Evolutionary conservation across 345 rosid genomes (phyloP), one percentile per base, ranked within the genome.

Genomic region (Reutealis trisperma): DNA sequence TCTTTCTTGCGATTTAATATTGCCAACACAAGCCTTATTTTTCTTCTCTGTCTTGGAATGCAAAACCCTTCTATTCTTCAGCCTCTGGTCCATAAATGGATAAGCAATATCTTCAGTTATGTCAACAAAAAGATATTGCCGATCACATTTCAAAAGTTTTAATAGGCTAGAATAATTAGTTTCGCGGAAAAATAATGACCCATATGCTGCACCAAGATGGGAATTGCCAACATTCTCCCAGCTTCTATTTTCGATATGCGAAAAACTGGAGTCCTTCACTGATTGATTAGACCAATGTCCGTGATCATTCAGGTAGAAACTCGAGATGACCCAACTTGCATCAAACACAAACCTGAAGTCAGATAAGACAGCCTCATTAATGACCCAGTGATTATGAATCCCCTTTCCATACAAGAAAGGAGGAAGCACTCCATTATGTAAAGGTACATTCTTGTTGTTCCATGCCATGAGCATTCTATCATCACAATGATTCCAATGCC

Each of bases 181-280:
- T 79, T 82, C 77, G 34, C 71, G 81, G 72, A 91, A 92, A 78
- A 83, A 73, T 73, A 88, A 84, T 37, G 92, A 87, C 52, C 96
- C 93, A 73, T 93, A 93, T 9, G 88, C 78, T 8, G 86, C 74
- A 58, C 91, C 97, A 10, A 91, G 93, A 83, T 77, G 90, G 22
- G 91, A 86, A 88, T 96, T 96, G 52, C 93, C 92, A 68, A 69
- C 70, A 70, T 84, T 74, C 77, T 96, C 97, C 99, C 99, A 93
- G 79, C 79, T 88, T 86, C 90, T 86, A 42, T 78, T 78, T 44
- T 74, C 70, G 64, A 10, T 62, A 63, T 68, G 81, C 9, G 79
- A 76, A 70, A 71, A 54, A 67, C 15, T 75, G 60, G 79, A 74
- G 52, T 58, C 75, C 65, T 74, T 61, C 11, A 5, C 84, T 5